Conservation (phyloP, 495 filamentous ascomycete species). For the Bathelium albidoporum region DNA sequence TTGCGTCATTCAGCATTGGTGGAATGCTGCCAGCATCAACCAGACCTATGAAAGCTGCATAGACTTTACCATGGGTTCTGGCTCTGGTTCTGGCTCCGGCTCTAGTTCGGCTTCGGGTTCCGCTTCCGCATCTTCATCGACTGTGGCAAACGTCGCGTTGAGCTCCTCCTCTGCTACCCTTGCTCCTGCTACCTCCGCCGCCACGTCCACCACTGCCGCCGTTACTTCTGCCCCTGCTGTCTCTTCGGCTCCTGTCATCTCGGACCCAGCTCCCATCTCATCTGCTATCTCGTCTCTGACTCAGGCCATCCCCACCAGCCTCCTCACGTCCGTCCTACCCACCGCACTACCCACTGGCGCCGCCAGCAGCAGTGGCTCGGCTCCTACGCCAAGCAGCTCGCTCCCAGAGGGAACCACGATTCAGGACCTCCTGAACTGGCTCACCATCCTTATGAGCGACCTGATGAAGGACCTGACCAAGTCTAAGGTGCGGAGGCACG, state of each 20-base stretch:
- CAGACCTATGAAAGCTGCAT: constrained; percentile 69
- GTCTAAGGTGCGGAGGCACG: not conserved
- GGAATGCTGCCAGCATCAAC: constrained; percentile 52
- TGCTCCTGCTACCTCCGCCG: constrained; percentile 9
- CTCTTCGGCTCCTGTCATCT: not conserved
- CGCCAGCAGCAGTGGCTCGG: not conserved
- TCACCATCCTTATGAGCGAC: not conserved
- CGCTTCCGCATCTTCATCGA: constrained; percentile 7
- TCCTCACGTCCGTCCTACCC: not conserved
- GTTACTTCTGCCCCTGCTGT: not conserved
- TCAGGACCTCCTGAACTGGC: not conserved
- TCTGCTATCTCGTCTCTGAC: not conserved
- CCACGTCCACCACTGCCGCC: not conserved
- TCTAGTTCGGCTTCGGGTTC: constrained; percentile 31
- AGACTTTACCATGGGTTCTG: constrained; percentile 49
- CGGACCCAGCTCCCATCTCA: not conserved
- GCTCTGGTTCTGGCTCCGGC: constrained; percentile 25
- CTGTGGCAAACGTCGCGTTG: not conserved
- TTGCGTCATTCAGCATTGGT: constrained; percentile 62
- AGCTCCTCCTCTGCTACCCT: not conserved
- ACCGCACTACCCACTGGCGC: not conserved
- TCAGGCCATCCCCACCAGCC: not conserved
- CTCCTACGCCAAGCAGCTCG: not conserved
- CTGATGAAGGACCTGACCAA: not conserved
- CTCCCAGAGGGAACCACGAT: not conserved